phyloP scores from a whole-genome alignment of 2,329 filamentous ascomycete genomes.

The Colletotrichum camelliae region DNA sequence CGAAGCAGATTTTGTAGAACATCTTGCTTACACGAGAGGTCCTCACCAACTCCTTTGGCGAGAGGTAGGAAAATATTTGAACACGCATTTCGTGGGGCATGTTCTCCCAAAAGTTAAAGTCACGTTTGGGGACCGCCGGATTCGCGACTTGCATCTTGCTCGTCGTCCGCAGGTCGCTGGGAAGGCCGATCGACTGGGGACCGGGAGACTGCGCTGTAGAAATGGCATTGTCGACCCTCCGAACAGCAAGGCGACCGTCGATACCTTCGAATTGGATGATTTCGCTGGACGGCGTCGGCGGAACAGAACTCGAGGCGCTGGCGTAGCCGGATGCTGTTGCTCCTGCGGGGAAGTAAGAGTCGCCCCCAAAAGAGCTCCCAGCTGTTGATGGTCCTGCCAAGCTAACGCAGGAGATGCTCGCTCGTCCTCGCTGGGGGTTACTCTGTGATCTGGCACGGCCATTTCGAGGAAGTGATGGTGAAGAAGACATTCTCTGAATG shows the following conservation, averaged over 20 bases:
- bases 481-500: constrained; percentile 83
- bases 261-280: constrained; percentile 43
- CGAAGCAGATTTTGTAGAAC: constrained; percentile 86
- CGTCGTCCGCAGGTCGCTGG: constrained; percentile 55
- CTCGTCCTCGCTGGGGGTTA: constrained; percentile 67
- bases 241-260: constrained; percentile 57
- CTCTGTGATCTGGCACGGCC: constrained; percentile 70
- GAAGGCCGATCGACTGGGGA: constrained; percentile 61
- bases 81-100: constrained; percentile 86
- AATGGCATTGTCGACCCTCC: constrained; percentile 58
- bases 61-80: constrained; percentile 76
- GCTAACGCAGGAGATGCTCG: constrained; percentile 60
- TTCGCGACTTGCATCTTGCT: constrained; percentile 12
- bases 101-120: constrained; percentile 75
- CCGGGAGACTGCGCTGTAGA: constrained; percentile 38
- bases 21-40: constrained; percentile 77
- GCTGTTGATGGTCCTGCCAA: constrained; percentile 45
- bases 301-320: constrained; percentile 40
- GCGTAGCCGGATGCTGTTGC: constrained; percentile 32
- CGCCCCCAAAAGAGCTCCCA: constrained; percentile 33
- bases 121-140: constrained; percentile 17
- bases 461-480: constrained; percentile 70
- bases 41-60: constrained; percentile 81
- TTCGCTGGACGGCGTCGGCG: constrained; percentile 45
- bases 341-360: constrained; percentile 26